These are phyloP conservation scores for Pseudogymnoascus sp. DNA, from an alignment of 2,329 filamentous ascomycete genomes.

Conservation along the genomic window DNA sequence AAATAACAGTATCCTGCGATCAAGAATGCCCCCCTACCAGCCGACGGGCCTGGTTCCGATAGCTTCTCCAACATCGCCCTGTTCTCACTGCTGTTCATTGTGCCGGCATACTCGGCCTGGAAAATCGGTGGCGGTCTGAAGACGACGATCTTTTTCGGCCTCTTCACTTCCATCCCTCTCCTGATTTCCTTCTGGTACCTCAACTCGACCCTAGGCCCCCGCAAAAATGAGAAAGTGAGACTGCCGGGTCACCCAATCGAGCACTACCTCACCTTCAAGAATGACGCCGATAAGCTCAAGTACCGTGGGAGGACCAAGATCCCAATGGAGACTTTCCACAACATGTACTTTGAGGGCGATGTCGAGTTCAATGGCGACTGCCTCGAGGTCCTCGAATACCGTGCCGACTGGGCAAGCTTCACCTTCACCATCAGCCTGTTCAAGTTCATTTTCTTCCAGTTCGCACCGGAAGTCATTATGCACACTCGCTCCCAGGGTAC, in stretches of 20 bases:
- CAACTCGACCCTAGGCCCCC: conserved; percentile 71
- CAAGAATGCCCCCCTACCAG: conserved; percentile 88
- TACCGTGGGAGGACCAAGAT: conserved; percentile 75
- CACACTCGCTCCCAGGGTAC: conserved; percentile 82
- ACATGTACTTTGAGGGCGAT: conserved; percentile 94
- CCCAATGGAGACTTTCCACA: conserved; percentile 87
- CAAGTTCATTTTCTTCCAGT: conserved; percentile 79
- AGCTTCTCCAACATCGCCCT: conserved; percentile 80
- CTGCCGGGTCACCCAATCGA: conserved; percentile 81
- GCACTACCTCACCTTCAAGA: conserved; percentile 80
- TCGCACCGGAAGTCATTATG: conserved; percentile 85
- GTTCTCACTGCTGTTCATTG: conserved; percentile 56
- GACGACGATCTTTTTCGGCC: conserved; percentile 77
- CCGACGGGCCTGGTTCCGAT: conserved; percentile 76
- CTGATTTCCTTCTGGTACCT: conserved; percentile 75
- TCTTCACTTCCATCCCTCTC: conserved; percentile 72
- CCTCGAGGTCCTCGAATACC: conserved; percentile 83
- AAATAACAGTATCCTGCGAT: conserved; percentile 68
- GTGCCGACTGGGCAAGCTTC: conserved; percentile 96
- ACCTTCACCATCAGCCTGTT: conserved; percentile 78
- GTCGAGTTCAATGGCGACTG: conserved; percentile 93
- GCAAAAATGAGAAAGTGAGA: conserved; percentile 86
- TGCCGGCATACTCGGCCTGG: conserved; percentile 76
- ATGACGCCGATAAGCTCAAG: conserved; percentile 49
- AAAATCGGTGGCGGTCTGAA: conserved; percentile 78